Percentiles rank a stretch among this genome's conserved stretches.
phyloP scores from a whole-genome alignment of 352 stramenopile genomes.

The Phytophthora foliorum region DNA sequence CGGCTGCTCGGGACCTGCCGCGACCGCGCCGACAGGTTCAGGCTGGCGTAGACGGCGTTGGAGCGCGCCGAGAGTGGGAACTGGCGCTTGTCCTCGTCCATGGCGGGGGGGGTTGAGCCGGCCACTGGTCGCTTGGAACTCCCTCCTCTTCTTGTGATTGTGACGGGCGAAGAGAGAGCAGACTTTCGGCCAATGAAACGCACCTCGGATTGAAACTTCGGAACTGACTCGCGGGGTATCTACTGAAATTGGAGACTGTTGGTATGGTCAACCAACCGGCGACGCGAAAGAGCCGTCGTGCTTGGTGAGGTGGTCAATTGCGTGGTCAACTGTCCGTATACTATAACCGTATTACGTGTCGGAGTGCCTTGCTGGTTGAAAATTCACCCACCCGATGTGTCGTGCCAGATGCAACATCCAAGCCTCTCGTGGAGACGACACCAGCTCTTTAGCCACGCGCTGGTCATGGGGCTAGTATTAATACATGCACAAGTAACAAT shows the following conservation, averaged over 20 bases:
- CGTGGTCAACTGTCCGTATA: no score
- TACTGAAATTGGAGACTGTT: no score
- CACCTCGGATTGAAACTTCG: neutral
- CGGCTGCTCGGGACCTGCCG: constrained; percentile 14
- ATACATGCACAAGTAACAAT: no score
- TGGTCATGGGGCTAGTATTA: no score
- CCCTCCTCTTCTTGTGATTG: constrained; percentile 2
- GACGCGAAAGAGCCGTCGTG: neutral
- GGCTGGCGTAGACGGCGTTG: constrained; percentile 33
- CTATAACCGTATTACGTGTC: neutral
- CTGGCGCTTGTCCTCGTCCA: constrained; percentile 50
- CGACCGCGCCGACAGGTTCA: constrained; percentile 39
- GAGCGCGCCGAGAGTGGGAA: constrained; percentile 39
- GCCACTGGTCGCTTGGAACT: constrained; percentile 5
- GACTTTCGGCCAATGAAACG: neutral
- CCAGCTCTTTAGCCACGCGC: neutral
- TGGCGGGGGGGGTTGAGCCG: constrained; percentile 9
- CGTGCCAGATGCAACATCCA: neutral
- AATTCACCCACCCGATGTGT: neutral
- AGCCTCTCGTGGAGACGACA: neutral
- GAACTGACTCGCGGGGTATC: constrained; percentile 2
- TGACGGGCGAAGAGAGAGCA: neutral
- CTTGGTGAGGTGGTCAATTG: neutral
- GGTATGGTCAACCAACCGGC: no score
- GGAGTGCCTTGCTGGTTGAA: neutral